phyloP scores from a whole-genome alignment of 352 stramenopile genomes.

The Globisporangium viniferum region DNA sequence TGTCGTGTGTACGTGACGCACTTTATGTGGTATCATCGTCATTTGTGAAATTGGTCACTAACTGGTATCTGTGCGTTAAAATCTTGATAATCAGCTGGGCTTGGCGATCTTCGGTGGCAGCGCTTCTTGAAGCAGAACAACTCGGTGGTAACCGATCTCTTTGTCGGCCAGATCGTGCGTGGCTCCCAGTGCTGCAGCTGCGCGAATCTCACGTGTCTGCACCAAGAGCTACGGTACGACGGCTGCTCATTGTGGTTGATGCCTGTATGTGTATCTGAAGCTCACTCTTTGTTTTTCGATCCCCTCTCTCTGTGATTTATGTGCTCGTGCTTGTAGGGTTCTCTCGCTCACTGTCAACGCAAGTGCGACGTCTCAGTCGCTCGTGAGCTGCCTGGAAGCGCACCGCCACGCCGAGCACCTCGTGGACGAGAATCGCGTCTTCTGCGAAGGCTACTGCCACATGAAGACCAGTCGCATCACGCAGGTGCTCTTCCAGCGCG shows the following conservation, averaged over 20 bases:
- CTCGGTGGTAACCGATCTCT: constrained; percentile 69
- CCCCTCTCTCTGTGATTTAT: background rate
- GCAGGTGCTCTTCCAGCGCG: constrained; percentile 67
- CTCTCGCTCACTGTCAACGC: constrained; percentile 55
- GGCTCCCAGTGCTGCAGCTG: constrained; percentile 78
- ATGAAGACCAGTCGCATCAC: constrained; percentile 65
- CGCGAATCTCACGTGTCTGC: constrained; percentile 60
- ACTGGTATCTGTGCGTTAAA: constrained; percentile 1
- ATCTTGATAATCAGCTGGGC: constrained; percentile 27
- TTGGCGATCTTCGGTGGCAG: constrained; percentile 60
- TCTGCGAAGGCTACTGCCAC: constrained; percentile 63
- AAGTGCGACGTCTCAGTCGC: constrained; percentile 33
- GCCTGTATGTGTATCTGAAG: background rate
- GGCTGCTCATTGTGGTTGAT: background rate
- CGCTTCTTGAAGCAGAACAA: constrained; percentile 54
- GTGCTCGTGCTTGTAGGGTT: constrained; percentile 29
- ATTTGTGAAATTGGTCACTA: background rate
- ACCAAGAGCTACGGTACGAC: constrained; percentile 57
- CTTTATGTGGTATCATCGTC: background rate
- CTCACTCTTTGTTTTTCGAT: background rate
- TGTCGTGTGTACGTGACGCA: constrained; percentile 46
- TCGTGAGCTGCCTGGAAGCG: constrained; percentile 50
- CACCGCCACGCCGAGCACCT: constrained; percentile 61
- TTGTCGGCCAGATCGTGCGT: constrained; percentile 71
- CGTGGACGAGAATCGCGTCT: constrained; percentile 61